These are phyloP conservation scores for Lachnellula occidentalis DNA, from an alignment of 2,329 filamentous ascomycete species.

Conservation along the genomic window DNA sequence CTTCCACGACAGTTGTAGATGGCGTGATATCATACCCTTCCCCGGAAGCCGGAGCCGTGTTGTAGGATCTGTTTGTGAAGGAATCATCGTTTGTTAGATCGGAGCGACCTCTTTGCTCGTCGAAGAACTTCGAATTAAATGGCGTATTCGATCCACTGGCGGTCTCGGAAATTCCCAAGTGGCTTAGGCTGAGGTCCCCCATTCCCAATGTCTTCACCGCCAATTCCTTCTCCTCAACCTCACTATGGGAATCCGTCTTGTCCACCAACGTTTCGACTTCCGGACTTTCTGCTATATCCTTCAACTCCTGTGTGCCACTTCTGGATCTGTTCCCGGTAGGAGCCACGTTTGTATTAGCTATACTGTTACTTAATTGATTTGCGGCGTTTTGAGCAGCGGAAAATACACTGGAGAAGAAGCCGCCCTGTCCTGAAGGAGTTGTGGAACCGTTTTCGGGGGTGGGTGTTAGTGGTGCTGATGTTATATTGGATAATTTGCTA, in stretches of 20 bases:
- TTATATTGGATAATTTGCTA: slow-evolving; percentile 81
- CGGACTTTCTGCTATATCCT: slow-evolving; percentile 26
- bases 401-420: slow-evolving; percentile 92
- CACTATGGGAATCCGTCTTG: slow-evolving; percentile 27
- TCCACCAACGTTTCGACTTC: slow-evolving; percentile 31
- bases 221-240: slow-evolving; percentile 55
- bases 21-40: slow-evolving; percentile 20
- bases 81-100: slow-evolving; percentile 24
- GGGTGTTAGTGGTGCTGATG: slow-evolving; percentile 67
- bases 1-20: slow-evolving; percentile 20
- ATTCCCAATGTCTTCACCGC: slow-evolving; percentile 85
- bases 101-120: slow-evolving; percentile 29
- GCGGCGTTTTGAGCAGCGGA: slow-evolving; percentile 91
- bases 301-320: slow-evolving; percentile 30
- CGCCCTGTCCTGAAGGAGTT: slow-evolving; percentile 50
- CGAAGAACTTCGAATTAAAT: slow-evolving; percentile 49
- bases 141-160: slow-evolving; percentile 50
- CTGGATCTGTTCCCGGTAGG: slow-evolving; percentile 45
- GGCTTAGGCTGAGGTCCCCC: slow-evolving; percentile 83
- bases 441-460: slow-evolving; percentile 58
- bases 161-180: slow-evolving; percentile 72
- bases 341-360: slow-evolving; percentile 58
- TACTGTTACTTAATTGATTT: slow-evolving; percentile 65
- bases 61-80: slow-evolving; percentile 1
- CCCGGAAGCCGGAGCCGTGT: slow-evolving; percentile 3